Percentiles rank a stretch among this genome's conserved stretches.
phyloP scores from a whole-genome alignment of 1,139 yeast genomes.

The Pichia kudriavzevii region DNA sequence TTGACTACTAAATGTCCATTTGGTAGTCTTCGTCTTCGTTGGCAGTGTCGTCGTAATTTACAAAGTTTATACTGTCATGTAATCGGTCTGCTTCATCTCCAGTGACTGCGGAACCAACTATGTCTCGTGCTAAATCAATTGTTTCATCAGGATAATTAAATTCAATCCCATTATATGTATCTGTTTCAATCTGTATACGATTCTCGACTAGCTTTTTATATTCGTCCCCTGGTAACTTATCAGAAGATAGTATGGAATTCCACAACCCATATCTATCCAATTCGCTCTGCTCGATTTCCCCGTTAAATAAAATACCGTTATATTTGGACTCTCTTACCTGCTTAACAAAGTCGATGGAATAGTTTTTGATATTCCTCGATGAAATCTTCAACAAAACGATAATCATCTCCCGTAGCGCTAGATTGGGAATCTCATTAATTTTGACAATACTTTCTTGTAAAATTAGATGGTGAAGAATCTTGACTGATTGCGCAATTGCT shows the following conservation, averaged over 20 bases:
- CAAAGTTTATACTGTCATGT: conserved; percentile 55
- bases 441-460: conserved; percentile 20
- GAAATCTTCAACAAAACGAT: conserved; percentile 25
- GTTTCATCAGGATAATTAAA: conserved; percentile 56
- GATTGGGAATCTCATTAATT: conserved; percentile 19
- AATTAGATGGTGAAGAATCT: conserved; percentile 23
- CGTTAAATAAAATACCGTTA: conserved; percentile 19
- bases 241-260: conserved; percentile 8
- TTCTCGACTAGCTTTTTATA: conserved; percentile 26
- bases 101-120: conserved; percentile 61
- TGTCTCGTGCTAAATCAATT: conserved; percentile 63
- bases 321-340: conserved; percentile 17
- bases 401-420: conserved; percentile 24
- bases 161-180: conserved; percentile 49
- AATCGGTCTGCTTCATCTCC: conserved; percentile 76
- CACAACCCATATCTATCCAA: conserved; percentile 16
- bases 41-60: conserved; percentile 12
- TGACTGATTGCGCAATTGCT: conserved; percentile 30
- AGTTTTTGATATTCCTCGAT: conserved; percentile 23
- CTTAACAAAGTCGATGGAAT: conserved; percentile 20
- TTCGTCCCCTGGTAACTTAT: conserved; percentile 3
- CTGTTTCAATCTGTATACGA: conserved; percentile 19
- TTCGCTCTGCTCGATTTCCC: conserved; percentile 17
- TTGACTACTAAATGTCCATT: conserved; percentile 1
- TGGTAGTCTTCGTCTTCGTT: conserved; percentile 19